Base-by-base conservation (phyloP, 1,284 basidiomycete genomes). In the Wallemia mellicola region DNA sequence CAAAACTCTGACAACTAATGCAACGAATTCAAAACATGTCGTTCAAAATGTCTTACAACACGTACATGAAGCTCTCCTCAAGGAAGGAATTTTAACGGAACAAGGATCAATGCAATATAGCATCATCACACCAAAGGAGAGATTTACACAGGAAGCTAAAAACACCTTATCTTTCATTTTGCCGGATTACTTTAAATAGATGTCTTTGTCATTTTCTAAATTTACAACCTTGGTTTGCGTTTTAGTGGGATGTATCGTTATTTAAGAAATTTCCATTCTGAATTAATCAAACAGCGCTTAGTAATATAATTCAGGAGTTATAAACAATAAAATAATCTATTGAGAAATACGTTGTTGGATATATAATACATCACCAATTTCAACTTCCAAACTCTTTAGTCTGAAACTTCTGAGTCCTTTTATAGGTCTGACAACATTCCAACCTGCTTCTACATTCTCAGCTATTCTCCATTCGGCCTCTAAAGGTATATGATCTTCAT, bases 1-100 rank as follows among this genome's bases (percentile, higher is more conserved):
- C 74, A 83, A 86, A 70, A 87, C 83, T 0, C 78, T 95, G 28
- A 76, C 81, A 63, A 77, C 77, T 24, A 96, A 96, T 68, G 87
- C 88, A 0, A 77, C 80, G 25, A 83, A 83, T 2, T 83, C 86
- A 22, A 80, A 86, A 61, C 67, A 70, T 28, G 72, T 77, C 62
- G 74, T 84, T 0, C 81, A 78, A 0, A 76, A 77, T 9, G 76
- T 95, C 60, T 76, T 94, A 28, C 82, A 86, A 57, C 81, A 82
- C 24, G 75, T 95, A 2, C 79, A 86, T 65, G 70, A 73, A 0
- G 78, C 77, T 22, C 75, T 79, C 7, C 67, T 69, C 62, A 73
- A 66, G 67, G 77, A 66, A 24, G 73, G 76, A 58, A 68, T 79
- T 59, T 72, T 83, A 60, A 73, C 75, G 11, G 77, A 82, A 60